phyloP scores from a whole-genome alignment of 2,329 filamentous ascomycete genomes.

The Sporothrix variecibatus region DNA sequence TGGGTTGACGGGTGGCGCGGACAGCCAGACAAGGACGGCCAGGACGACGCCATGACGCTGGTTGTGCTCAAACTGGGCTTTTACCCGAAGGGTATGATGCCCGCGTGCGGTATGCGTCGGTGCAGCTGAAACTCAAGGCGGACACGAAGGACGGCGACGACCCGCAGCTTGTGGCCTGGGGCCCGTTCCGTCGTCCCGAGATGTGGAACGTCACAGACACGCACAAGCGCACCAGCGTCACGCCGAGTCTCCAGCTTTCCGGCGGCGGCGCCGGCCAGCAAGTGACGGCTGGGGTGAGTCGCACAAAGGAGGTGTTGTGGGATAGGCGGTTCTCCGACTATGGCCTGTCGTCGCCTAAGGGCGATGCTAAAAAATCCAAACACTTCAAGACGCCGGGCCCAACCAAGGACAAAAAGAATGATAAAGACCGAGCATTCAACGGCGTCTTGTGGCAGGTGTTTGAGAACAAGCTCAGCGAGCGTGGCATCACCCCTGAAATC shows the following conservation, averaged over 20 bases:
- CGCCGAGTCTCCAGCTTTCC: background rate
- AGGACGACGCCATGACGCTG: background rate
- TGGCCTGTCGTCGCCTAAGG: background rate
- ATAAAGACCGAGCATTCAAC: background rate
- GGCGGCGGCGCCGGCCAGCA: background rate
- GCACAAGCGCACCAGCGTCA: background rate
- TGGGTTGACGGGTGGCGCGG: background rate
- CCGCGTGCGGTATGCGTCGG: background rate
- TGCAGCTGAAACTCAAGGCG: background rate
- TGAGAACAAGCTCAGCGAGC: background rate
- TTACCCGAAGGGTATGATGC: background rate
- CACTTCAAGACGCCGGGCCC: background rate
- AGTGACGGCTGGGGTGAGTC: background rate
- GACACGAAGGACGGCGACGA: background rate
- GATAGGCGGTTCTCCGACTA: background rate
- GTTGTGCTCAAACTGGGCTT: background rate
- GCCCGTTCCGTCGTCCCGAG: background rate
- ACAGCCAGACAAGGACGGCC: background rate
- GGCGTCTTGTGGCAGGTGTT: background rate
- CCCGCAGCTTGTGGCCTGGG: background rate
- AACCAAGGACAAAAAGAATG: background rate
- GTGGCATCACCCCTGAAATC: background rate
- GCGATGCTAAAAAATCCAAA: background rate
- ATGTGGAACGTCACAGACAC: background rate
- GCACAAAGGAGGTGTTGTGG: background rate